A percentile compares a stretch with the other conserved stretches of the same genome.
phyloP scores from a whole-genome alignment of 176 grass and related monocot genomes.

The Avena atlantica region DNA sequence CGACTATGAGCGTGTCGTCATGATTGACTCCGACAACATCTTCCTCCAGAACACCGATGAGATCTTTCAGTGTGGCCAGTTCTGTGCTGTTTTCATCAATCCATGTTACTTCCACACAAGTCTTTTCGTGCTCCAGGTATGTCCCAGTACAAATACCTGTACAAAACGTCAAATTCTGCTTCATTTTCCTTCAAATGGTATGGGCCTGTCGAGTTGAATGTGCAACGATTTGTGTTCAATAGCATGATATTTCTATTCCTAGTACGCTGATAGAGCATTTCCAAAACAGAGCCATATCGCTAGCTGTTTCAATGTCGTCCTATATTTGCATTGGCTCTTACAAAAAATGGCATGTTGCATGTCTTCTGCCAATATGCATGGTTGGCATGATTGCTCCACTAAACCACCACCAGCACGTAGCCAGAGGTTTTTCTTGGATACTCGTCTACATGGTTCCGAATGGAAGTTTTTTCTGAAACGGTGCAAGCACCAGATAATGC shows the following conservation, averaged over 20 bases:
- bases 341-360: not conserved
- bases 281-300: not conserved
- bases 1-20: constrained; percentile 88
- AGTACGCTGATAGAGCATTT: not conserved
- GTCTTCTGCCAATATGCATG: not conserved
- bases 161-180: not conserved
- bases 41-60: constrained; percentile 92
- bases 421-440: not conserved
- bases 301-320: constrained; percentile 8
- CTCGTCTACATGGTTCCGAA: not conserved
- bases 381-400: constrained; percentile 13
- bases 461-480: not conserved
- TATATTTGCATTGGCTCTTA: not conserved
- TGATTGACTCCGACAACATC: constrained; percentile 97
- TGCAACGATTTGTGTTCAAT: not conserved
- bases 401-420: not conserved
- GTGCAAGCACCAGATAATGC: not conserved
- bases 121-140: constrained; percentile 96
- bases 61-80: constrained; percentile 96
- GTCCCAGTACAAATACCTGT: not conserved
- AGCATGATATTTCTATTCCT: not conserved
- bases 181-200: constrained; percentile 20
- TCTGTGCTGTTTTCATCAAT: constrained; percentile 98
- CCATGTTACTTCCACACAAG: constrained; percentile 98
- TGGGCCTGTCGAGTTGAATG: not conserved